Evolutionary conservation across 192 early-diverging fungal species (phyloP).

Genomic region (Neocallimastix lanati): DNA sequence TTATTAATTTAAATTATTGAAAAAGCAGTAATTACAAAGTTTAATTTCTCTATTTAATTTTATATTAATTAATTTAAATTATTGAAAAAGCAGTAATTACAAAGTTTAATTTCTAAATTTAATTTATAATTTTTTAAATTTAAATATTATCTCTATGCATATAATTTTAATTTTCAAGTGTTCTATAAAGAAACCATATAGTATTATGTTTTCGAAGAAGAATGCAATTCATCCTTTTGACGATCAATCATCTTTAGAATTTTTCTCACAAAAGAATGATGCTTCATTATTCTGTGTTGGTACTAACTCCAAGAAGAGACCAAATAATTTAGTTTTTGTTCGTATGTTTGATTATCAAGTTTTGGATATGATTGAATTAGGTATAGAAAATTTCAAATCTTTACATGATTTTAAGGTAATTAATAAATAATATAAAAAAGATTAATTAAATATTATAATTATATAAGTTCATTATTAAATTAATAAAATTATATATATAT

Average conservation of each 20-base stretch:
- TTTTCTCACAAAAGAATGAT: slow-evolving; percentile 93
- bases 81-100: no score
- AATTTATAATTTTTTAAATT: no score
- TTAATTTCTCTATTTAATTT: no score
- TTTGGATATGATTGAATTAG: slow-evolving; percentile 89
- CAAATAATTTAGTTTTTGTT: slow-evolving; percentile 76
- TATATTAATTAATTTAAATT: no score
- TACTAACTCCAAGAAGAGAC: slow-evolving; percentile 87
- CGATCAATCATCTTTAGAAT: slow-evolving; percentile 73
- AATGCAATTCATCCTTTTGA: slow-evolving; percentile 96
- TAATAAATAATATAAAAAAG: no score
- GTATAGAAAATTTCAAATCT: slow-evolving; percentile 46
- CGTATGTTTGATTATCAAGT: slow-evolving; percentile 87
- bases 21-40: no score
- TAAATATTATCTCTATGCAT: no score
- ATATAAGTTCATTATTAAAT: no score
- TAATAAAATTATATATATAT: no score
- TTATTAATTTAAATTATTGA: no score
- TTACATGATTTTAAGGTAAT: slow-evolving; percentile 52
- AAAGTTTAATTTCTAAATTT: no score
- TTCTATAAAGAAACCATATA: slow-evolving; percentile 74
- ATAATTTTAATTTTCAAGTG: slow-evolving; percentile 23
- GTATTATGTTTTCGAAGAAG: slow-evolving; percentile 75
- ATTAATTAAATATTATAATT: no score
- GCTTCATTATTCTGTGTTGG: slow-evolving; percentile 76